A percentile compares a stretch with the other conserved stretches of the same genome.
These are phyloP conservation scores for Globisporangium carolinianum DNA, from an alignment of 352 stramenopile genomes.

Conservation along the genomic window DNA sequence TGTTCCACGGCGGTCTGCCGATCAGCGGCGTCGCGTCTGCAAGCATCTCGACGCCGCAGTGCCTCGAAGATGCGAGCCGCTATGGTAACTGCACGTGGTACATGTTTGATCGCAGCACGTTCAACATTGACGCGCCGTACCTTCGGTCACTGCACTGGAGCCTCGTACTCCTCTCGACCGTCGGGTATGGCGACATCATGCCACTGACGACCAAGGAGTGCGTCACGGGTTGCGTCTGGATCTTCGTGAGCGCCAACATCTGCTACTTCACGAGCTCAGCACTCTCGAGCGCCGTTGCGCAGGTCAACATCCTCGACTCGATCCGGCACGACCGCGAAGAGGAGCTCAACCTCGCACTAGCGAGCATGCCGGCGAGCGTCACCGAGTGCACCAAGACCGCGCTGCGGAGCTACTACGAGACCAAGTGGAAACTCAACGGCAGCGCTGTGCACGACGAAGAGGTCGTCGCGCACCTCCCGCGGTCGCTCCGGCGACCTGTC, in stretches of 20 bases:
- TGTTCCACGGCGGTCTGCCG: slow-evolving; percentile 40
- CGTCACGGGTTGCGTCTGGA: slow-evolving; percentile 52
- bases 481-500: slow-evolving; percentile 31
- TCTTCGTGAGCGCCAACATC: slow-evolving; percentile 65
- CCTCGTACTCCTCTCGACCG: slow-evolving; percentile 62
- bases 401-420: slow-evolving; percentile 58
- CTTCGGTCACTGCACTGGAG: slow-evolving; percentile 64
- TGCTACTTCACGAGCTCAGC: slow-evolving; percentile 64
- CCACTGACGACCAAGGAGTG: slow-evolving; percentile 30
- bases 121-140: slow-evolving; percentile 53
- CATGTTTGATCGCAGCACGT: slow-evolving; percentile 58
- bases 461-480: slow-evolving; percentile 37
- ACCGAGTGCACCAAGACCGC: slow-evolving; percentile 40
- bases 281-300: slow-evolving; percentile 46
- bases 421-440: slow-evolving; percentile 69
- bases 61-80: slow-evolving; percentile 19
- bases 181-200: slow-evolving; percentile 43
- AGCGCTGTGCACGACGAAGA: slow-evolving; percentile 47
- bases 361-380: slow-evolving; percentile 27
- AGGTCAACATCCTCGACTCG: slow-evolving; percentile 37
- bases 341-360: slow-evolving; percentile 52
- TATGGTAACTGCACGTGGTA: slow-evolving; percentile 71
- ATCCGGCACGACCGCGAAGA: slow-evolving; percentile 49
- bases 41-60: slow-evolving; percentile 3
- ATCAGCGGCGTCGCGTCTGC: slow-evolving; percentile 9